These are phyloP conservation scores for Aspergillus bertholletiae DNA, from an alignment of 495 filamentous ascomycete species.

Conservation along the genomic window DNA sequence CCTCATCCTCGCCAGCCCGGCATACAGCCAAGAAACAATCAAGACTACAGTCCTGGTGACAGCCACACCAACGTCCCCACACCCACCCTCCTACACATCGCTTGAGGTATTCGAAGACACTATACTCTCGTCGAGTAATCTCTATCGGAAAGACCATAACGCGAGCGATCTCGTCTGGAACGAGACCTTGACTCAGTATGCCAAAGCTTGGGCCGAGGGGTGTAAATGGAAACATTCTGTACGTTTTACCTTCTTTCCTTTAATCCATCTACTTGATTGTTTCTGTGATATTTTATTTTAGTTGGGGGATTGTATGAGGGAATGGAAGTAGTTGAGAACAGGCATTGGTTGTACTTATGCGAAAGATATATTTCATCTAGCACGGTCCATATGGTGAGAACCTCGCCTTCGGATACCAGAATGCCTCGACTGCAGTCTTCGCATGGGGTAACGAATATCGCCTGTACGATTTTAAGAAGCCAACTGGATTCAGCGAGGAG, in stretches of 20 bases:
- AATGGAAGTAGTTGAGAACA: too few relatives aligned
- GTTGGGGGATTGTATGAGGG: not conserved
- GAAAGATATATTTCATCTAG: constrained; percentile 23
- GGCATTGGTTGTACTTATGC: too few relatives aligned
- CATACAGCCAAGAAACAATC: constrained; percentile 13
- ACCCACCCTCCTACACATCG: constrained; percentile 47
- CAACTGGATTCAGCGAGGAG: constrained; percentile 53
- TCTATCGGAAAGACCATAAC: constrained; percentile 62
- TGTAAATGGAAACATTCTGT: constrained; percentile 66
- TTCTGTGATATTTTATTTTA: not conserved
- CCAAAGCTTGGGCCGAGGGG: constrained; percentile 43
- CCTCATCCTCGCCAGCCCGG: constrained; percentile 1
- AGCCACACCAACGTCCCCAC: constrained; percentile 23
- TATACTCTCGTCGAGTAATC: constrained; percentile 64
- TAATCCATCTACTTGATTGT: not conserved
- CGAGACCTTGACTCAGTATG: constrained; percentile 53
- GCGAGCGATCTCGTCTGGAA: constrained; percentile 65
- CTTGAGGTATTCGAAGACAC: constrained; percentile 48
- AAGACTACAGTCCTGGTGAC: constrained; percentile 21
- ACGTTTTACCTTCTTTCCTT: constrained; percentile 17
- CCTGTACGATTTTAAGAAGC: constrained; percentile 54
- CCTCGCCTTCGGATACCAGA: constrained; percentile 64
- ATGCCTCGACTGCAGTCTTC: constrained; percentile 55
- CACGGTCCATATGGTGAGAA: constrained; percentile 75
- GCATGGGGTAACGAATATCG: constrained; percentile 65